Evolutionary conservation across 257 asterid genomes (phyloP), one percentile per base, ranked within the genome.

Genomic region (Solanum sejunctum): DNA sequence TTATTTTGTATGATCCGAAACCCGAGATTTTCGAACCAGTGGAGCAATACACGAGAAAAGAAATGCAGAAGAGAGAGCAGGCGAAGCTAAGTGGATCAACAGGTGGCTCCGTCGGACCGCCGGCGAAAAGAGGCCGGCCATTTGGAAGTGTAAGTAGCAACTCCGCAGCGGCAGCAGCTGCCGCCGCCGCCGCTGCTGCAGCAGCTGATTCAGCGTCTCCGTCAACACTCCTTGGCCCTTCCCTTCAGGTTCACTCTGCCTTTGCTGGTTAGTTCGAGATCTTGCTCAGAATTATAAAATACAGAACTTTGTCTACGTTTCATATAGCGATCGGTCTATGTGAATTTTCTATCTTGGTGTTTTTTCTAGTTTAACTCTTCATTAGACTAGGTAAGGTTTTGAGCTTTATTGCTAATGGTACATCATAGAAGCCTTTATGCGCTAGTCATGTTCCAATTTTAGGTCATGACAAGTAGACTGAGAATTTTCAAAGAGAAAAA

Each of bases 91-190:
- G 93, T 82, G 97, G 97, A 82, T 91, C 83, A 66, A 83, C 92
- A 3, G 94, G 94, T 20, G 95, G 96, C 88, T 88, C 95, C 90
- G 93, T 90, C 86, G 63, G 92, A 61, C 95, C 99, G 55, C 88
- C 97, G 78, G 90, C 98, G 71, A 94, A 94, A 91, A 90, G 99
- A 80, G 99, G 99, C 69, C 98, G 98, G 3, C 98, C 98, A 5
- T 86, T 92, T 78, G 99, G 98, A 15, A 91, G 97, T 64, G 97
- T 93, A 72, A 86, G 81, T 85, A 87, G 87, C 87, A 89, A 88
- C 63, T 91, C 93, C 3, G 86, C 89, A 2, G 91, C 91, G 0
- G 86, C 89, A 2, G 28, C 66, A 8, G 66, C 66, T 1, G 91
- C 95, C 8, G 80, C 92, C 0, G 89, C 86, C 9, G 86, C 86